Evolutionary conservation across 1,139 yeast genomes (phyloP).

Genomic region (Sugiyamaella novakii): DNA sequence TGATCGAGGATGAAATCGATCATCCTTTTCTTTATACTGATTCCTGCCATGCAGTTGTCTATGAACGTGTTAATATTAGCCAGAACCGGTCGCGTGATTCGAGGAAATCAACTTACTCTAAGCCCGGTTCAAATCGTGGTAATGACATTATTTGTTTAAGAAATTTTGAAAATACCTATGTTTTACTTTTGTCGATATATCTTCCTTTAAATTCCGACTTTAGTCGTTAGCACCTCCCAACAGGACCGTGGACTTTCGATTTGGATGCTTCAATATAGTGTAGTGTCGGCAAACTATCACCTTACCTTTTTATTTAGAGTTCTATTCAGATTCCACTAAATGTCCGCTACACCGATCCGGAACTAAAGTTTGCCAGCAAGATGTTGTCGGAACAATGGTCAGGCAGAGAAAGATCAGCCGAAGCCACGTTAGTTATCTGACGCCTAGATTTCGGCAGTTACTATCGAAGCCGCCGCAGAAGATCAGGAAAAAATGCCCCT

Average conservation of each 20-base stretch:
- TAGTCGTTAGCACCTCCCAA: too few species aligned
- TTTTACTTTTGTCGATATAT: too few species aligned
- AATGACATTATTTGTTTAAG: conserved; percentile 6
- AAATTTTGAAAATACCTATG: neutral
- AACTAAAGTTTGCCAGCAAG: neutral
- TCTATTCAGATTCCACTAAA: too few species aligned
- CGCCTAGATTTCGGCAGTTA: neutral
- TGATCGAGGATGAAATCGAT: conserved; percentile 14
- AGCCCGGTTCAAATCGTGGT: conserved; percentile 13
- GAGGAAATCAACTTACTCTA: conserved; percentile 8
- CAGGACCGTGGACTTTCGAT: too few species aligned
- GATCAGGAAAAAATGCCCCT: conserved; percentile 2
- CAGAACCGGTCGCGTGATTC: too few species aligned
- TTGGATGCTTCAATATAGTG: too few species aligned
- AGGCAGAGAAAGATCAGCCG: conserved; percentile 2
- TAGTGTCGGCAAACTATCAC: too few species aligned
- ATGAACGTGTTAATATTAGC: too few species aligned
- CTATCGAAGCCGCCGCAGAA: neutral
- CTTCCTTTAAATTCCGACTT: neutral
- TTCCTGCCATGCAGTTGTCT: neutral
- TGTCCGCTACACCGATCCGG: too few species aligned
- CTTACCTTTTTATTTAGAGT: too few species aligned
- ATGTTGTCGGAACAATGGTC: neutral
- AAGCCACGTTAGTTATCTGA: conserved; percentile 9
- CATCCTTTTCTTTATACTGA: conserved; percentile 13